Evolutionary conservation across 805 yeast species (phyloP).

Genomic region (Metschnikowia lochheadii): DNA sequence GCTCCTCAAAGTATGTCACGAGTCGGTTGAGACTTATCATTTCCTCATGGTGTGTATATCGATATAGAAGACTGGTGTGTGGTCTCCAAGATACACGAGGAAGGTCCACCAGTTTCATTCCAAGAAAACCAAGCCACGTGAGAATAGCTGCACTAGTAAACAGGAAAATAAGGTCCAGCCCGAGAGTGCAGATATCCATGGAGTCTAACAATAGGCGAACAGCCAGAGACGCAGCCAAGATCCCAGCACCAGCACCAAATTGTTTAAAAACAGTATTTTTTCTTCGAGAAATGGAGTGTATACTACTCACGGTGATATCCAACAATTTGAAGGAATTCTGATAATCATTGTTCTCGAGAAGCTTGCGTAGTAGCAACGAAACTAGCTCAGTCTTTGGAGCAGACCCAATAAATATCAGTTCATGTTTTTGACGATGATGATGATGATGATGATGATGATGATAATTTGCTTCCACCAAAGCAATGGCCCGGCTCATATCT

Average conservation of each 20-base stretch:
- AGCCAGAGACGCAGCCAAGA: not conserved
- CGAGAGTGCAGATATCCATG: not conserved
- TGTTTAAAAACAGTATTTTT: not conserved
- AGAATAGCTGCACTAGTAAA: not conserved
- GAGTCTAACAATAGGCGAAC: not conserved
- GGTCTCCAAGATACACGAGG: slow-evolving; percentile 33
- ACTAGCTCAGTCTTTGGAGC: slow-evolving; percentile 1
- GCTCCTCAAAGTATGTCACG: slow-evolving; percentile 40
- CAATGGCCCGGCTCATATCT: slow-evolving; percentile 9
- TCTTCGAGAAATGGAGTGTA: not conserved
- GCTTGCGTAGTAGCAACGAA: slow-evolving; percentile 8
- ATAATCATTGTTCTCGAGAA: slow-evolving; percentile 12
- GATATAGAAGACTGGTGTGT: slow-evolving; percentile 25
- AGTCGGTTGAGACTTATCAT: slow-evolving; percentile 29
- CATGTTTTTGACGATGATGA: not conserved
- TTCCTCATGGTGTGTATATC: slow-evolving; percentile 30
- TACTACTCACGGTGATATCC: slow-evolving; percentile 10
- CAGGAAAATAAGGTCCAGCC: not conserved
- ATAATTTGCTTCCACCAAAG: slow-evolving; percentile 11
- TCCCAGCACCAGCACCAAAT: not conserved
- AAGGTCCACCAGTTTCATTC: slow-evolving; percentile 1
- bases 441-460: not conserved
- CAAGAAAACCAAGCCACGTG: not conserved
- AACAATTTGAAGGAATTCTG: slow-evolving; percentile 15
- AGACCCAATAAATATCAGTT: not conserved